Evolutionary conservation across 1,284 basidiomycete species (phyloP).

Genomic region (Cryptococcus jaspeensis): DNA sequence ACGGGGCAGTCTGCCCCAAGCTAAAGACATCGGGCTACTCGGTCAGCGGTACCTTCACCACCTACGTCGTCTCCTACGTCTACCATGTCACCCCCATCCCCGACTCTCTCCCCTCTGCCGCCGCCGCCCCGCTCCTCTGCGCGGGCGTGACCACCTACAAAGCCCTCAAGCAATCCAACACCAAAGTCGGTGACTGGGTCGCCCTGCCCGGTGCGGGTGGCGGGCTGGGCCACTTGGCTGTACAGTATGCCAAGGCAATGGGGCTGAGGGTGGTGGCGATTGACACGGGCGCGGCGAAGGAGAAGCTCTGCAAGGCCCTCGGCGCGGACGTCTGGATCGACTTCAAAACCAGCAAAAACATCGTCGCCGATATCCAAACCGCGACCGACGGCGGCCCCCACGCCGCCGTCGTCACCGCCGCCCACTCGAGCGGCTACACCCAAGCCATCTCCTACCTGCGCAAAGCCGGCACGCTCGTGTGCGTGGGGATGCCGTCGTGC

Average conservation of each 20-base stretch:
- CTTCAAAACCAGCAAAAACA: slow-evolving; percentile 57
- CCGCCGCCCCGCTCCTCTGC: slow-evolving; percentile 78
- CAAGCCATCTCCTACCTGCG: slow-evolving; percentile 71
- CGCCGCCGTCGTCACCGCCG: slow-evolving; percentile 66
- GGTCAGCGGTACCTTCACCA: slow-evolving; percentile 78
- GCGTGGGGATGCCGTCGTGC: slow-evolving; percentile 67
- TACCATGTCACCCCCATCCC: slow-evolving; percentile 73
- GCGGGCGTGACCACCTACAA: slow-evolving; percentile 66
- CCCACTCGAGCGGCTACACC: slow-evolving; percentile 60
- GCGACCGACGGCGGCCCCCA: slow-evolving; percentile 68
- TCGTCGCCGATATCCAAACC: slow-evolving; percentile 52
- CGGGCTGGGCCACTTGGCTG: slow-evolving; percentile 57
- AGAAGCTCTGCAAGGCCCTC: slow-evolving; percentile 63
- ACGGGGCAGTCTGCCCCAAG: slow-evolving; percentile 56
- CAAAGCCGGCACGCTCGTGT: slow-evolving; percentile 65
- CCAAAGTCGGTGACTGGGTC: slow-evolving; percentile 75
- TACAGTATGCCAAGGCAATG: slow-evolving; percentile 77
- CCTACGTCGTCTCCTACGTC: slow-evolving; percentile 64
- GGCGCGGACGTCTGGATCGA: slow-evolving; percentile 80
- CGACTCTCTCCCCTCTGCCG: slow-evolving; percentile 61
- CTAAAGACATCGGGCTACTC: slow-evolving; percentile 69
- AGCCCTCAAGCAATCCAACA: slow-evolving; percentile 71
- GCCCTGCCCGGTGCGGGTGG: slow-evolving; percentile 60
- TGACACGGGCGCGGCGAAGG: slow-evolving; percentile 72
- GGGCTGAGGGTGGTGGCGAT: slow-evolving; percentile 80